phyloP scores from a whole-genome alignment of 192 early-diverging fungal species.

The Podila verticillata region DNA sequence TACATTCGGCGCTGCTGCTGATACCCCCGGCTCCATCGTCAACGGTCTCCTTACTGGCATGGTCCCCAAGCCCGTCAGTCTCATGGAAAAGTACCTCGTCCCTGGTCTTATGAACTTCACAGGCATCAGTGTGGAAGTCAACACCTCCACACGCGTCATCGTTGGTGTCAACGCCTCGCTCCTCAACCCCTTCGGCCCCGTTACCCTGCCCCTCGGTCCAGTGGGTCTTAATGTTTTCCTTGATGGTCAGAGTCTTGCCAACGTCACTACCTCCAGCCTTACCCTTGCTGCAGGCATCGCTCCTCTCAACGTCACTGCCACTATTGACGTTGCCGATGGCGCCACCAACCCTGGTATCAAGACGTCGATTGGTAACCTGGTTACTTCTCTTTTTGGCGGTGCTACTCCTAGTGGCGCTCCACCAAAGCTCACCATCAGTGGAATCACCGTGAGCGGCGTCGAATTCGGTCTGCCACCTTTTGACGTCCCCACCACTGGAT shows the following conservation, averaged over 20 bases:
- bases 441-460: constrained; percentile 10
- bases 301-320: constrained; percentile 33
- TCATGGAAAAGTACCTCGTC: constrained; percentile 40
- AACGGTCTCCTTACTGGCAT: constrained; percentile 22
- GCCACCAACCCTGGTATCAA: constrained; percentile 18
- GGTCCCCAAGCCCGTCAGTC: constrained; percentile 42
- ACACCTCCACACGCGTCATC: constrained; percentile 29
- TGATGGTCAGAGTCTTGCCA: constrained; percentile 31
- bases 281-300: constrained; percentile 14
- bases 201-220: constrained; percentile 14
- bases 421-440: constrained; percentile 20
- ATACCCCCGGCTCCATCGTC: constrained; percentile 38
- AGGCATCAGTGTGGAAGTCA: constrained; percentile 7
- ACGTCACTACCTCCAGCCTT: constrained; percentile 24
- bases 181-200: constrained; percentile 28
- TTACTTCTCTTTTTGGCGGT: constrained; percentile 33
- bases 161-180: constrained; percentile 21
- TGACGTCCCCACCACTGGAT: constrained; percentile 16
- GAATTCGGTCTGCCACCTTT: constrained; percentile 32
- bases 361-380: constrained; percentile 35
- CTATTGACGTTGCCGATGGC: constrained; percentile 34
- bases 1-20: constrained; percentile 22
- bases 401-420: constrained; percentile 32
- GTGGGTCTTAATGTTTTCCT: constrained; percentile 22
- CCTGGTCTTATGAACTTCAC: constrained; percentile 49